Evolutionary conservation across 1,284 basidiomycete genomes (phyloP).

Genomic region (Melanopsichium pennsylvanicum): DNA sequence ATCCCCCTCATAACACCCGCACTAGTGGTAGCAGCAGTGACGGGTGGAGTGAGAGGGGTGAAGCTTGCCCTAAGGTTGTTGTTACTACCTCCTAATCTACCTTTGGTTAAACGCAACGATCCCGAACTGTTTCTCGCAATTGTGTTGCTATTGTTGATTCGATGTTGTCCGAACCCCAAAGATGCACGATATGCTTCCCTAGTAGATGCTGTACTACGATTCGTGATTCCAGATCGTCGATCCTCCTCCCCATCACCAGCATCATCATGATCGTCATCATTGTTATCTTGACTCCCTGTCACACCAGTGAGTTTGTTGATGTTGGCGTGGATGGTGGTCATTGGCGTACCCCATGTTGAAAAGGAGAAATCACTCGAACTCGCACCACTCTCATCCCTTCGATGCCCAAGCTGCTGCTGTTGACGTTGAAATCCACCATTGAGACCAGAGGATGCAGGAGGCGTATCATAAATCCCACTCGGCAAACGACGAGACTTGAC

Average conservation of each 20-base stretch:
- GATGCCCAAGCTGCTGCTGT: too few species aligned
- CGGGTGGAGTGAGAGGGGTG: not conserved
- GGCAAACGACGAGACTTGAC: too few species aligned
- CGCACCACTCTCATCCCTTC: constrained; percentile 2
- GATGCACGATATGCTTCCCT: constrained; percentile 22
- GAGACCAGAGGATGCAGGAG: too few species aligned
- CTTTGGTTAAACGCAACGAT: constrained; percentile 30
- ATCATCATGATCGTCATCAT: not conserved
- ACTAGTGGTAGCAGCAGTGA: not conserved
- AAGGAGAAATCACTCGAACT: constrained; percentile 1
- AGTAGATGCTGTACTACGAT: constrained; percentile 13
- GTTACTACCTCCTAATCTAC: constrained; percentile 23
- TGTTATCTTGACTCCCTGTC: too few species aligned
- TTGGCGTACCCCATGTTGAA: constrained; percentile 6
- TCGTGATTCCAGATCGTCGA: constrained; percentile 8
- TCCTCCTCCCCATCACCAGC: constrained; percentile 12
- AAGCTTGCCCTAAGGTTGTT: constrained; percentile 20
- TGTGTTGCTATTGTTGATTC: constrained; percentile 12
- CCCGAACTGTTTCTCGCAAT: constrained; percentile 33
- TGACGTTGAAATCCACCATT: too few species aligned
- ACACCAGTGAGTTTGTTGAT: too few species aligned
- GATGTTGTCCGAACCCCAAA: not conserved
- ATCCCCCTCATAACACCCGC: not conserved
- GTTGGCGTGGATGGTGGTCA: too few species aligned
- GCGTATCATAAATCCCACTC: too few species aligned